Percentiles rank a stretch among this genome's conserved stretches.
These are phyloP conservation scores for Elaeis guineensis DNA, from an alignment of 176 grass and related monocot species.

Conservation along the genomic window DNA sequence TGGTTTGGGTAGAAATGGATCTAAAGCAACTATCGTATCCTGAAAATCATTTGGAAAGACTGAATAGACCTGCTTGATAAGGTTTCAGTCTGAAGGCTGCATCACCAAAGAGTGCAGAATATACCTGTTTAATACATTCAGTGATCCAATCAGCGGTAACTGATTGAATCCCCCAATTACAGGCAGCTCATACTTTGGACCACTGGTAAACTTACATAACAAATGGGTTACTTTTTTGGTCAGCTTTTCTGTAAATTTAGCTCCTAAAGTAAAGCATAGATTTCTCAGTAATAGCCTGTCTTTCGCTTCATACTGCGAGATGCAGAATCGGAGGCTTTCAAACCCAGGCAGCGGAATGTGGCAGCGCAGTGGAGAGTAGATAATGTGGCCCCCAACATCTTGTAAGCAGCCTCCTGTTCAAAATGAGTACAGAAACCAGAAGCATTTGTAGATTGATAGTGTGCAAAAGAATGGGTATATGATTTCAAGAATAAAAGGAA, in stretches of 20 bases:
- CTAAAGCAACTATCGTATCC: slow-evolving; percentile 56
- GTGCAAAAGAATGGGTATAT: background rate
- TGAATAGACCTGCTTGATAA: background rate
- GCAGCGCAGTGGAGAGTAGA: slow-evolving; percentile 82
- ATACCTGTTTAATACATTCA: slow-evolving; percentile 75
- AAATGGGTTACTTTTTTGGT: slow-evolving; percentile 61
- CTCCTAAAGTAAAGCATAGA: slow-evolving; percentile 66
- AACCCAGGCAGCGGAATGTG: slow-evolving; percentile 66
- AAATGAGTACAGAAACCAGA: slow-evolving; percentile 16
- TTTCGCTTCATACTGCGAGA: slow-evolving; percentile 64
- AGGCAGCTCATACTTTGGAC: slow-evolving; percentile 68
- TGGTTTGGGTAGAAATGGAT: slow-evolving; percentile 57
- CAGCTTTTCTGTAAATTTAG: slow-evolving; percentile 60
- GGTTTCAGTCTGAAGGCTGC: background rate
- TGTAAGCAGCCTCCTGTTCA: slow-evolving; percentile 59
- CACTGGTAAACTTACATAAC: slow-evolving; percentile 66
- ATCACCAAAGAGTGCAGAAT: background rate
- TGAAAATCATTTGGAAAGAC: slow-evolving; percentile 9
- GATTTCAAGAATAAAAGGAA: slow-evolving; percentile 13
- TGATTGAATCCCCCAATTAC: slow-evolving; percentile 36
- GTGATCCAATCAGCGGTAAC: slow-evolving; percentile 75
- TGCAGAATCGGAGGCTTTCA: slow-evolving; percentile 48
- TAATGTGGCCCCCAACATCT: slow-evolving; percentile 75
- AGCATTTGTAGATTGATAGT: slow-evolving; percentile 20
- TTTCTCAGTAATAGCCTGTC: slow-evolving; percentile 72